phyloP scores from a whole-genome alignment of 192 early-diverging fungal species.

The Coemansia sp. region DNA sequence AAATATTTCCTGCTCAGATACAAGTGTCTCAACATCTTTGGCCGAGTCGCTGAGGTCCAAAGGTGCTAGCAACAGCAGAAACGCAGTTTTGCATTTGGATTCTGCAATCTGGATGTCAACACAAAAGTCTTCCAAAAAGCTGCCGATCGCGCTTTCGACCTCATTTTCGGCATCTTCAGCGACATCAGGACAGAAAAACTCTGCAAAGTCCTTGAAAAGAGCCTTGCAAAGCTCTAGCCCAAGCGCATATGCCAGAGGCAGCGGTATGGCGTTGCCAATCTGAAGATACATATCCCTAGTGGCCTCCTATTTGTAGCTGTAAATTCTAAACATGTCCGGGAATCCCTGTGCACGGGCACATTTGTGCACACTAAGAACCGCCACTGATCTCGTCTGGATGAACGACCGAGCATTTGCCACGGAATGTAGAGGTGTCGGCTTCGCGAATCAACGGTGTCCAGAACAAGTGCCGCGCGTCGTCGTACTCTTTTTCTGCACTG shows the following conservation, averaged over 20 bases:
- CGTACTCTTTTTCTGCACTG: slow-evolving; percentile 11
- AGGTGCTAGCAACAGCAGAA: background rate
- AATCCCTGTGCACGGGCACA: slow-evolving; percentile 71
- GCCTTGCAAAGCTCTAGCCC: slow-evolving; percentile 56
- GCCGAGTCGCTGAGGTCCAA: background rate
- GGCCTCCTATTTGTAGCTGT: slow-evolving; percentile 33
- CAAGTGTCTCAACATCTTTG: background rate
- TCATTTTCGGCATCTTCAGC: background rate
- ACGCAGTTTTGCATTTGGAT: background rate
- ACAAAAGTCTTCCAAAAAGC: slow-evolving; percentile 27
- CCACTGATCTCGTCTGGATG: slow-evolving; percentile 42
- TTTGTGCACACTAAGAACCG: slow-evolving; percentile 61
- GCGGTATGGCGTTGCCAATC: slow-evolving; percentile 72
- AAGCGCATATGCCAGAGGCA: slow-evolving; percentile 62
- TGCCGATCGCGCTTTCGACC: background rate
- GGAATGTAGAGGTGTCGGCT: slow-evolving; percentile 34
- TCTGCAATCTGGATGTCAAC: slow-evolving; percentile 9
- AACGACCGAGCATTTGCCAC: slow-evolving; percentile 61
- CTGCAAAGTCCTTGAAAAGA: slow-evolving; percentile 45
- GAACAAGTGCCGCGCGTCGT: slow-evolving; percentile 55
- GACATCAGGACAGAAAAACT: background rate
- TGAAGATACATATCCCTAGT: slow-evolving; percentile 61
- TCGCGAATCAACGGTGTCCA: slow-evolving; percentile 33
- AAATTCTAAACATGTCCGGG: slow-evolving; percentile 63
- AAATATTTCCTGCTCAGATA: background rate